Conservation (phyloP, 106 monocot genomes). For the Dactylorhiza incarnata region DNA sequence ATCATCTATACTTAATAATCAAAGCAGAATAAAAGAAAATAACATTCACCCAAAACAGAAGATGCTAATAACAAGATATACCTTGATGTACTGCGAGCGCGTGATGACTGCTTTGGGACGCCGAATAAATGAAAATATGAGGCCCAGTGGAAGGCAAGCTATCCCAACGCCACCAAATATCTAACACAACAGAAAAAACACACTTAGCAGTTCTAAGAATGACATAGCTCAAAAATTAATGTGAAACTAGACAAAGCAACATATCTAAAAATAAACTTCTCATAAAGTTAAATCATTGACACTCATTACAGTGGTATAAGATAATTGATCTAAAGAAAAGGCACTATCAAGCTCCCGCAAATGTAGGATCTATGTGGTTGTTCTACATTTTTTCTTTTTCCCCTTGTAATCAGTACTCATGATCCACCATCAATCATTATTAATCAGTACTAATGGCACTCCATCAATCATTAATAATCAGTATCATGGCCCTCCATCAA, state of each 20-base stretch:
- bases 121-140: conserved; percentile 81
- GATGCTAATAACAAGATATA: conserved; percentile 7
- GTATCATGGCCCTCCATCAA: too few relatives aligned
- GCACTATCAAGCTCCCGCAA: too few relatives aligned
- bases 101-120: conserved; percentile 97
- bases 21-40: neutral
- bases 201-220: neutral
- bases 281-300: neutral
- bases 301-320: neutral
- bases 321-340: neutral
- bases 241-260: neutral
- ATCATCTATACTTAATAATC: neutral
- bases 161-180: conserved; percentile 96
- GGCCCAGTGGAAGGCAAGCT: conserved; percentile 73
- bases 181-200: conserved; percentile 18
- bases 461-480: too few relatives aligned
- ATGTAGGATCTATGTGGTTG: too few relatives aligned
- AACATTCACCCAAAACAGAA: neutral
- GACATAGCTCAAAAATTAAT: neutral
- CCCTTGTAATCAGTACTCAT: too few relatives aligned
- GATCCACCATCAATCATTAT: too few relatives aligned
- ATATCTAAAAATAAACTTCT: neutral
- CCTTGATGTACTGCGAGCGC: conserved; percentile 98
- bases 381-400: too few relatives aligned
- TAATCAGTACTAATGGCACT: too few relatives aligned